Evolutionary conservation across 2,329 filamentous ascomycete genomes (phyloP), one percentile per base, ranked within the genome.

Genomic region (Cylindrodendrum hubeiense): DNA sequence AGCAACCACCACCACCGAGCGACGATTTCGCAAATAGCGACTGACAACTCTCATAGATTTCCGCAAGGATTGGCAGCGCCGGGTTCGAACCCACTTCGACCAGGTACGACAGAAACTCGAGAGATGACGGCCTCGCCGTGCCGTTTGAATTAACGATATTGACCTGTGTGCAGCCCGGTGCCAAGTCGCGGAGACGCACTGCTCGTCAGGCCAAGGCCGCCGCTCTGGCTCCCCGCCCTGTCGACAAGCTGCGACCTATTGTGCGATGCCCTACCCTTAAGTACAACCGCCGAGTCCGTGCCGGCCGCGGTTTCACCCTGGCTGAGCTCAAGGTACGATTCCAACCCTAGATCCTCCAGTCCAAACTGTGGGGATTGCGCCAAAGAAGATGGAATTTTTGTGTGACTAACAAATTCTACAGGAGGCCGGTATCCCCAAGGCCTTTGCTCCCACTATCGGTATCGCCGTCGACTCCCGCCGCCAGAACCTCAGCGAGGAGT

Each of bases 31-130:
- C 67, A 73, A 62, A 66, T 60, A 69, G 77, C 76, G 77, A 82
- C 84, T 85, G 78, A 84, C 77, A 68, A 66, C 71, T 68, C 55
- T 61, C 60, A 75, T 80, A 96, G 93, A 98, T 84, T 97, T 97
- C 93, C 95, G 94, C 88, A 98, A 97, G 94, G 95, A 99, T 90
- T 99, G 96, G 96, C 95, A 98, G 87, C 93, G 94, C 88, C 93
- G 95, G 87, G 96, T 99, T 83, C 93, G 94, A 87, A 93, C 93
- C 86, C 96, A 99, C 90, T 99, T 99, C 89, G 94, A 99, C 90
- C 96, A 98, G 94, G 95, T 97, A 95, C 87, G 82, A 62, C 71
- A 71, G 71, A 65, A 47, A 53, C 26, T 61, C 60, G 59, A 70
- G 56, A 55, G 63, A 50, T 69, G 63, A 22, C 59, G 51, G 55